Percentiles rank a stretch among this genome's conserved stretches.
Conservation (phyloP, 2,329 filamentous ascomycete genomes). For the Chaetothyriales sp. region DNA sequence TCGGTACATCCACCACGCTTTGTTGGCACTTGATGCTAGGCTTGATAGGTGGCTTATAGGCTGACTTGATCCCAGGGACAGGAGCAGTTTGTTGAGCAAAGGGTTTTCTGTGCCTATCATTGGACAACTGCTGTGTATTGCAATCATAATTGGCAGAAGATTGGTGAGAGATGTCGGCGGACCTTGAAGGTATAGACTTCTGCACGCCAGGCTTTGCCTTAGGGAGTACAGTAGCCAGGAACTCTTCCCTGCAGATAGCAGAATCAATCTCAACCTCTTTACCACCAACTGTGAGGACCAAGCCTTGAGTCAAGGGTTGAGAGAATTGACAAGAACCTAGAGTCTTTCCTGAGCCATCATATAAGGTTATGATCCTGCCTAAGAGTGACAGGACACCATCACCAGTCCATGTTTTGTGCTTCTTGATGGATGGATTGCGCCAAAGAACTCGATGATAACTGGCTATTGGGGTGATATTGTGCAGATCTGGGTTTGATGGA, state of each 20-base stretch:
- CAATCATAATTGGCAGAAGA: slow-evolving; percentile 1
- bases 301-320: slow-evolving; percentile 44
- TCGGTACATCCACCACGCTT: slow-evolving; percentile 32
- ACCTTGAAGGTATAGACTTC: slow-evolving; percentile 2
- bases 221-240: slow-evolving; percentile 2
- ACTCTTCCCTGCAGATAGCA: slow-evolving; percentile 28
- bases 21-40: slow-evolving; percentile 36
- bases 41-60: slow-evolving; percentile 49
- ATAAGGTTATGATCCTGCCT: slow-evolving; percentile 43
- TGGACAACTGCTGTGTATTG: neutral
- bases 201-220: neutral
- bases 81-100: neutral
- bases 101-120: neutral
- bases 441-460: slow-evolving; percentile 23
- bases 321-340: slow-evolving; percentile 44
- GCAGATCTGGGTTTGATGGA: slow-evolving; percentile 22
- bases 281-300: slow-evolving; percentile 45
- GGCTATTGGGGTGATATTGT: slow-evolving; percentile 5
- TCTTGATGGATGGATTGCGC: slow-evolving; percentile 56
- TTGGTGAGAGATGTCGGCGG: slow-evolving; percentile 16
- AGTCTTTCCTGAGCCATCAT: slow-evolving; percentile 49
- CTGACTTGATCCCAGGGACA: slow-evolving; percentile 13
- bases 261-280: slow-evolving; percentile 56
- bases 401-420: slow-evolving; percentile 65
- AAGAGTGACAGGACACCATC: slow-evolving; percentile 49